Conservation (phyloP, 768 basidiomycete genomes). For the Lactarius trivialis region DNA sequence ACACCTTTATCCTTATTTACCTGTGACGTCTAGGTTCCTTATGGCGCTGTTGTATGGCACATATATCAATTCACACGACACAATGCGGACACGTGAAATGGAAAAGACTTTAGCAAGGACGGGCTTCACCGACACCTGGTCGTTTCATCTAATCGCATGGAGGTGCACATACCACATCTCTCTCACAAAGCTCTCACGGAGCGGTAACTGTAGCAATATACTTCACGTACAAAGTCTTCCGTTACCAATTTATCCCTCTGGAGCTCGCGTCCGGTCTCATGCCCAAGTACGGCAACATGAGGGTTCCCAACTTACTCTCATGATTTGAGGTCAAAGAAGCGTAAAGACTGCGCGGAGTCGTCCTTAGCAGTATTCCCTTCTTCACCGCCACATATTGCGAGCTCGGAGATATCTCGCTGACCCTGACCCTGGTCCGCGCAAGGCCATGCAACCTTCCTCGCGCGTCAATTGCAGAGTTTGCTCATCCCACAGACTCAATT, state of each 20-base stretch:
- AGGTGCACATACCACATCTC: not conserved
- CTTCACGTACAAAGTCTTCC: not conserved
- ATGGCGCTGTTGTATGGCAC: not conserved
- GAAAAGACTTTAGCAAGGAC: not conserved
- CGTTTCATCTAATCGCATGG: too few species aligned
- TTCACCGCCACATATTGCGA: conserved; percentile 1
- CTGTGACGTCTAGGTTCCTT: not conserved
- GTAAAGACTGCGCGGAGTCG: not conserved
- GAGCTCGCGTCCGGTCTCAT: not conserved
- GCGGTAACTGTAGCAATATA: not conserved
- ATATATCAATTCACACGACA: not conserved
- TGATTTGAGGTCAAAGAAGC: not conserved
- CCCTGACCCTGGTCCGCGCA: not conserved
- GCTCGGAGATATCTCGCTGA: not conserved
- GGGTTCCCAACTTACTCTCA: not conserved
- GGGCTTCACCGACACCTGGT: not conserved
- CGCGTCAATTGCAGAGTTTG: not conserved
- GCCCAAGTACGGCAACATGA: not conserved
- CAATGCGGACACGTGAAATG: not conserved
- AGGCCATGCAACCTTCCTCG: not conserved
- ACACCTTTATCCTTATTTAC: not conserved
- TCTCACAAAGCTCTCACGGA: not conserved
- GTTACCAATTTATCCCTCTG: not conserved
- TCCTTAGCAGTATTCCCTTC: not conserved
- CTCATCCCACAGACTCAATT: not conserved